These are phyloP conservation scores for Malassezia japonica DNA, from an alignment of 1,284 basidiomycete species.

Conservation along the genomic window DNA sequence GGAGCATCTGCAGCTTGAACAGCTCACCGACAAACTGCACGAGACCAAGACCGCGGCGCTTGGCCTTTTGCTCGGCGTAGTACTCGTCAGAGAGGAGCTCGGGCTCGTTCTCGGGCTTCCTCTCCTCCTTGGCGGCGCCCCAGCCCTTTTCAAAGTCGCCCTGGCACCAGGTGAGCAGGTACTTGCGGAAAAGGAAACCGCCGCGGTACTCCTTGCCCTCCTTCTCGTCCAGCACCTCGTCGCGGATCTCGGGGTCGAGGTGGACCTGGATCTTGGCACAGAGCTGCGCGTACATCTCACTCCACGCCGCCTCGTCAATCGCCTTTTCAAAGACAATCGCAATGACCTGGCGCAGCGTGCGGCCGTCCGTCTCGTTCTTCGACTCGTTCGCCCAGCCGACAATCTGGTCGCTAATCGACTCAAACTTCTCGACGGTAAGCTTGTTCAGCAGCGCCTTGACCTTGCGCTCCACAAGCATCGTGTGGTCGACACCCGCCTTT, in stretches of 20 bases:
- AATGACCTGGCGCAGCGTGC: conserved; percentile 89
- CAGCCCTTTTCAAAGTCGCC: conserved; percentile 84
- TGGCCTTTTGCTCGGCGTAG: conserved; percentile 90
- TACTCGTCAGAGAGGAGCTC: conserved; percentile 80
- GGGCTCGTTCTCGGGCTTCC: conserved; percentile 49
- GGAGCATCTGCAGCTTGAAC: conserved; percentile 91
- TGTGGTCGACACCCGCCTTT: conserved; percentile 55
- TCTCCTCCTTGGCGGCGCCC: conserved; percentile 54
- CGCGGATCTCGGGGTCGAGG: conserved; percentile 73
- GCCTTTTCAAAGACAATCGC: conserved; percentile 94
- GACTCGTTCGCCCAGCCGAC: conserved; percentile 90
- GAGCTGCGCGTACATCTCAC: conserved; percentile 89
- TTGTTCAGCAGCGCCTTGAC: conserved; percentile 91
- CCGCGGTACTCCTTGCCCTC: conserved; percentile 77
- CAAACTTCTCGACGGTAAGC: conserved; percentile 92
- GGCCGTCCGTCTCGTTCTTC: conserved; percentile 79
- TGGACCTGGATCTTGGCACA: conserved; percentile 88
- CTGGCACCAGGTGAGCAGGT: conserved; percentile 82
- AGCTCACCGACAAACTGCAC: conserved; percentile 96
- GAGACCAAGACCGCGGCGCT: conserved; percentile 88
- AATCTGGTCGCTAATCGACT: conserved; percentile 84
- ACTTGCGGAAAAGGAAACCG: conserved; percentile 77
- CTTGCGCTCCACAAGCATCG: conserved; percentile 79
- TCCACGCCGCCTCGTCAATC: conserved; percentile 87
- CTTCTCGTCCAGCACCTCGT: conserved; percentile 57